phyloP scores from a whole-genome alignment of 2,329 filamentous ascomycete genomes.

The Meredithiella fracta region DNA sequence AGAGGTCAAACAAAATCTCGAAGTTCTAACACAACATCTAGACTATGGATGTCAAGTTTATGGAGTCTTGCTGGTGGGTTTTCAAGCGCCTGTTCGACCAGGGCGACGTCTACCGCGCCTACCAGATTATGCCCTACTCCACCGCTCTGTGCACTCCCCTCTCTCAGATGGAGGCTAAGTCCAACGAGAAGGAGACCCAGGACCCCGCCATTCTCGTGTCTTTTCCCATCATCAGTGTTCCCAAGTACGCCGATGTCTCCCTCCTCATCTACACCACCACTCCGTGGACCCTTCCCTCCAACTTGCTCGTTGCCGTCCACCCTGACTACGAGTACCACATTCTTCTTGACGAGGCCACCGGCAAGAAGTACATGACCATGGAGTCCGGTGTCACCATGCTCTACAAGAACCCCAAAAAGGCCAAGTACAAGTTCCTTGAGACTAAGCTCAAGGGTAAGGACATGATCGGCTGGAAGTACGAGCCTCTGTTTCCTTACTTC shows the following conservation, averaged over 20 bases:
- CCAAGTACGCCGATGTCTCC: conserved; percentile 47
- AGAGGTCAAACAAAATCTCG: too few relatives aligned
- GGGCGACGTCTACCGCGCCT: conserved; percentile 53
- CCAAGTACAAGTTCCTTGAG: conserved; percentile 52
- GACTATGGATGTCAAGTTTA: conserved; percentile 60
- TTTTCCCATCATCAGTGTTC: conserved; percentile 49
- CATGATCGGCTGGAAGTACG: conserved; percentile 56
- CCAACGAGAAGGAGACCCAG: conserved; percentile 61
- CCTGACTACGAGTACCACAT: conserved; percentile 68
- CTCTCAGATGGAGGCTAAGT: conserved; percentile 59
- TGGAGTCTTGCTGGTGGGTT: conserved; percentile 68
- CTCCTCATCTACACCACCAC: conserved; percentile 44
- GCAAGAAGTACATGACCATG: conserved; percentile 52
- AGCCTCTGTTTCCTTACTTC: conserved; percentile 57
- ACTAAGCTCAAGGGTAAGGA: conserved; percentile 46
- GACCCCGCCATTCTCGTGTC: conserved; percentile 57
- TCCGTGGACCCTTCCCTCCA: conserved; percentile 66
- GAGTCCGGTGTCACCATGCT: conserved; percentile 50
- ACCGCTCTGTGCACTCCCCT: conserved; percentile 57
- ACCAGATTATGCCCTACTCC: conserved; percentile 61
- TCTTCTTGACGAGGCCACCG: conserved; percentile 47
- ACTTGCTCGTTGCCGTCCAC: conserved; percentile 53
- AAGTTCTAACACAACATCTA: conserved; percentile 18
- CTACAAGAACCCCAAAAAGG: conserved; percentile 64
- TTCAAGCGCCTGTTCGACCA: conserved; percentile 62